These are phyloP conservation scores for Cystofilobasidium ferigula DNA, from an alignment of 768 basidiomycete genomes.

Conservation along the genomic window DNA sequence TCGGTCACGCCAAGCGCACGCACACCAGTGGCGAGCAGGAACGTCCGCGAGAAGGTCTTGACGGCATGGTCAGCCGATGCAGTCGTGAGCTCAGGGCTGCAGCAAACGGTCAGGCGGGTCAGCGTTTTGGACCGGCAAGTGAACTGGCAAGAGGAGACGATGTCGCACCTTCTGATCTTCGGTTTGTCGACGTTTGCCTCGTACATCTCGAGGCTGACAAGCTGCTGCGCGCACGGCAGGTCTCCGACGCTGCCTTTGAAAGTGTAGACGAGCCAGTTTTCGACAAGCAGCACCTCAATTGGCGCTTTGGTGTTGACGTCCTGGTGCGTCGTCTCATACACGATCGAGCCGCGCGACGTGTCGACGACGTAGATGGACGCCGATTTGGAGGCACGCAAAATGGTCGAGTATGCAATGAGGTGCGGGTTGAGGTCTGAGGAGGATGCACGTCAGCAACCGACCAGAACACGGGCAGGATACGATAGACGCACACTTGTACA, in stretches of 20 bases:
- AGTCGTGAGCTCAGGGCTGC: constrained; percentile 49
- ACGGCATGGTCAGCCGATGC: constrained; percentile 49
- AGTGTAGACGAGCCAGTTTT: constrained; percentile 89
- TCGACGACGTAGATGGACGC: constrained; percentile 74
- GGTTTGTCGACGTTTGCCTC: constrained; percentile 50
- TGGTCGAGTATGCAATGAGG: constrained; percentile 47
- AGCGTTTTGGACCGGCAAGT: background rate
- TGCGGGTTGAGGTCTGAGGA: constrained; percentile 60
- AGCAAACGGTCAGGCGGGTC: background rate
- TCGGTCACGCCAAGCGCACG: constrained; percentile 61
- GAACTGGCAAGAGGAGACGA: background rate
- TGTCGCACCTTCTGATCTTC: constrained; percentile 20
- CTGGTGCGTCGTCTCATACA: constrained; percentile 57
- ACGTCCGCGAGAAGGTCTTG: constrained; percentile 57
- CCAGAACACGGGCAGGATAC: background rate
- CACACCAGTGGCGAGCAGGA: constrained; percentile 57
- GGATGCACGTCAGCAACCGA: background rate
- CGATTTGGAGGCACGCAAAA: constrained; percentile 27
- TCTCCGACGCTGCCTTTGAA: constrained; percentile 56
- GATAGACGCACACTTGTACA: constrained; percentile 62
- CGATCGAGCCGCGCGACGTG: constrained; percentile 58
- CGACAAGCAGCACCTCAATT: constrained; percentile 56
- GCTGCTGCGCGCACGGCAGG: constrained; percentile 53
- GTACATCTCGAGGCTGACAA: constrained; percentile 80
- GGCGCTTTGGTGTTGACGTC: background rate